Percentiles rank a stretch among this genome's conserved stretches.
Evolutionary conservation across 345 rosid genomes (phyloP).

Genomic region (Abelmoschus esculentus): DNA sequence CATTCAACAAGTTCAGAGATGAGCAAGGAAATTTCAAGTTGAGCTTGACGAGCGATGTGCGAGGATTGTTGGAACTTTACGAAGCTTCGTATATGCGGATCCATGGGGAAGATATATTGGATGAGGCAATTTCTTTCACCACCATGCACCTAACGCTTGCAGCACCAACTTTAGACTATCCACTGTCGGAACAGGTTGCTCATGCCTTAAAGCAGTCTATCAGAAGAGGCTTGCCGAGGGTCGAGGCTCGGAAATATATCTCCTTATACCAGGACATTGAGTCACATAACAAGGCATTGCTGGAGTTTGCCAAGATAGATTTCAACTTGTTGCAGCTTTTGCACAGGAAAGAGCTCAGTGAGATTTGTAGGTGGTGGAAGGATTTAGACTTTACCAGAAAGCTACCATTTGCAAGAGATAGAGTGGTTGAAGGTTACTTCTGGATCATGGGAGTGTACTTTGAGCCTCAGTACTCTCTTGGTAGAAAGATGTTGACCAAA

Average conservation of each 20-base stretch:
- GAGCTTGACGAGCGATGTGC: conserved; percentile 1
- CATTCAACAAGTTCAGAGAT: conserved; percentile 20
- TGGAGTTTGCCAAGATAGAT: neutral
- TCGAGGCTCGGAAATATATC: conserved; percentile 19
- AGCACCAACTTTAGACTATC: neutral
- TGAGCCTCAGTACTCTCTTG: conserved; percentile 20
- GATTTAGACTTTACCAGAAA: conserved; percentile 19
- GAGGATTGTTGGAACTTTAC: conserved; percentile 20
- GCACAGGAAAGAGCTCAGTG: neutral
- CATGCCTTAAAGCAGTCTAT: conserved; percentile 13
- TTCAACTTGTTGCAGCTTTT: neutral
- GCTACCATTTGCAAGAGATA: conserved; percentile 30
- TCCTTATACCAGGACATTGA: conserved; percentile 6
- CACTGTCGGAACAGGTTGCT: neutral
- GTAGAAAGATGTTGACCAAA: neutral
- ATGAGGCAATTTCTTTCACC: conserved; percentile 16
- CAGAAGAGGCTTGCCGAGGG: conserved; percentile 11
- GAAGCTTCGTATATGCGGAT: conserved; percentile 23
- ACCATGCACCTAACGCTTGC: neutral
- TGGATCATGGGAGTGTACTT: conserved; percentile 22
- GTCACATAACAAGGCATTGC: neutral
- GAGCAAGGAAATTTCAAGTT: neutral
- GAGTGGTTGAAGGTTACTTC: conserved; percentile 20
- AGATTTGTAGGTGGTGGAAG: conserved; percentile 26
- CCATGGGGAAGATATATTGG: conserved; percentile 15